Percentiles rank a stretch among this genome's conserved stretches.
Conservation (phyloP, 2,329 filamentous ascomycete genomes). For the Sarocladiaceae sp. region DNA sequence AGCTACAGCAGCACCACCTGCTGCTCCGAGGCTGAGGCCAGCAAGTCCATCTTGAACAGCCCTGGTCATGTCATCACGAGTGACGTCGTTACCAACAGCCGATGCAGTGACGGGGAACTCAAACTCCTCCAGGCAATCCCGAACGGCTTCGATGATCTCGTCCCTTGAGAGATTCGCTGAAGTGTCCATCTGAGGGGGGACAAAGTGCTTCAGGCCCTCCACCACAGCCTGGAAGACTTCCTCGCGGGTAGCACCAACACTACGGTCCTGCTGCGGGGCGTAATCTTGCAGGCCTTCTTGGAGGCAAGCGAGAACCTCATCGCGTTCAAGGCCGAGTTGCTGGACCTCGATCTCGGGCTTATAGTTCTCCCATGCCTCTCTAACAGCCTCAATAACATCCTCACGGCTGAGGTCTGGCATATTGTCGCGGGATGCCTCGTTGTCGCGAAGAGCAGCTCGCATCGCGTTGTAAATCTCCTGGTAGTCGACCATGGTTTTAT, state of each 20-base stretch:
- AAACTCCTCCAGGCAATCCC: slow-evolving; percentile 80
- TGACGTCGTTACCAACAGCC: slow-evolving; percentile 46
- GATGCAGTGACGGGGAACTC: slow-evolving; percentile 63
- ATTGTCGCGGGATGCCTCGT: slow-evolving; percentile 36
- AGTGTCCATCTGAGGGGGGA: slow-evolving; percentile 64
- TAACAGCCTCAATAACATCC: slow-evolving; percentile 79
- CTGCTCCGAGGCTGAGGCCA: slow-evolving; percentile 36
- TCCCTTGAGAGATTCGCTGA: slow-evolving; percentile 67
- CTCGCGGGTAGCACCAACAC: slow-evolving; percentile 64
- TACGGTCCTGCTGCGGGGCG: slow-evolving; percentile 43
- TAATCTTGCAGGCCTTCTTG: slow-evolving; percentile 81
- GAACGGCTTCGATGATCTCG: slow-evolving; percentile 76
- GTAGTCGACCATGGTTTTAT: slow-evolving; percentile 60
- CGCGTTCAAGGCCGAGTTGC: slow-evolving; percentile 81
- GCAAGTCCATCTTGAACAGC: slow-evolving; percentile 56
- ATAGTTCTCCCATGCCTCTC: slow-evolving; percentile 88
- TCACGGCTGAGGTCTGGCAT: slow-evolving; percentile 58
- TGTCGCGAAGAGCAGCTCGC: slow-evolving; percentile 64
- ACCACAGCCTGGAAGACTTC: slow-evolving; percentile 81
- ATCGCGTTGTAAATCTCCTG: slow-evolving; percentile 83
- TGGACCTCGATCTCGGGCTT: slow-evolving; percentile 90
- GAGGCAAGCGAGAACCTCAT: slow-evolving; percentile 82
- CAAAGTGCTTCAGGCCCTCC: slow-evolving; percentile 78
- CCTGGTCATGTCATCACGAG: slow-evolving; percentile 56
- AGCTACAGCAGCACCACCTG: slow-evolving; percentile 4